Percentiles rank a stretch among this genome's conserved stretches.
Conservation (phyloP, 805 yeast species). For the Ogataea populi-albae region DNA sequence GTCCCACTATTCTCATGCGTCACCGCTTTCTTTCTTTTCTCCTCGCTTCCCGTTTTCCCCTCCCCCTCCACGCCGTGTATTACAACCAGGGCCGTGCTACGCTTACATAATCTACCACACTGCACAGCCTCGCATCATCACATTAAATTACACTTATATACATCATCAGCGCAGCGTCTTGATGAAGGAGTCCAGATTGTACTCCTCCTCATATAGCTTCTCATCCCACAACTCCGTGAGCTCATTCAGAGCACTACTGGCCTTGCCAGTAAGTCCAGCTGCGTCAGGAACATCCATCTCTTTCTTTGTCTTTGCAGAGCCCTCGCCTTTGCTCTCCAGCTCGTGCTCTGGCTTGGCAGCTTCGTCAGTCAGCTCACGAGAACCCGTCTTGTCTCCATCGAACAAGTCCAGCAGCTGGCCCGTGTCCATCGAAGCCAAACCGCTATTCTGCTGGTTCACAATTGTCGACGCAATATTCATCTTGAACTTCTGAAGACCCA, state of each 20-base stretch:
- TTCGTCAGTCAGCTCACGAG: constrained; percentile 22
- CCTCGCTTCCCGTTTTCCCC: too few species aligned
- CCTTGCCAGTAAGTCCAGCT: constrained; percentile 79
- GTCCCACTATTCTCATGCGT: too few species aligned
- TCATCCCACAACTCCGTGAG: constrained; percentile 96
- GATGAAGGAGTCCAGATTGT: constrained; percentile 89
- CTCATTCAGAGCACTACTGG: constrained; percentile 83
- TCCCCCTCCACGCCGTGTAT: too few species aligned
- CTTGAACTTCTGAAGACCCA: constrained; percentile 97
- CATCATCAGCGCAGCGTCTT: constrained; percentile 49
- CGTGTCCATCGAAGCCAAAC: constrained; percentile 93
- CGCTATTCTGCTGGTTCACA: constrained; percentile 96
- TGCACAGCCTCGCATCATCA: too few species aligned
- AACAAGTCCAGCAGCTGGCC: constrained; percentile 88
- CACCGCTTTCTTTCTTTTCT: too few species aligned
- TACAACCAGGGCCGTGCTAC: too few species aligned
- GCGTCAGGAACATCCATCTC: constrained; percentile 45
- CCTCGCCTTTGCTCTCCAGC: constrained; percentile 21
- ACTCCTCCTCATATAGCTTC: constrained; percentile 93
- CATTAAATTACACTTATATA: constrained; percentile 6
- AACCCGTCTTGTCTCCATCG: constrained; percentile 57
- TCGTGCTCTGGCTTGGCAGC: constrained; percentile 23
- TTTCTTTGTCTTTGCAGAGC: constrained; percentile 15
- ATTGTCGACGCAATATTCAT: constrained; percentile 96
- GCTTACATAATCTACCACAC: too few species aligned